phyloP scores from a whole-genome alignment of 1,284 basidiomycete species.

The Fomitopsis palustris region DNA sequence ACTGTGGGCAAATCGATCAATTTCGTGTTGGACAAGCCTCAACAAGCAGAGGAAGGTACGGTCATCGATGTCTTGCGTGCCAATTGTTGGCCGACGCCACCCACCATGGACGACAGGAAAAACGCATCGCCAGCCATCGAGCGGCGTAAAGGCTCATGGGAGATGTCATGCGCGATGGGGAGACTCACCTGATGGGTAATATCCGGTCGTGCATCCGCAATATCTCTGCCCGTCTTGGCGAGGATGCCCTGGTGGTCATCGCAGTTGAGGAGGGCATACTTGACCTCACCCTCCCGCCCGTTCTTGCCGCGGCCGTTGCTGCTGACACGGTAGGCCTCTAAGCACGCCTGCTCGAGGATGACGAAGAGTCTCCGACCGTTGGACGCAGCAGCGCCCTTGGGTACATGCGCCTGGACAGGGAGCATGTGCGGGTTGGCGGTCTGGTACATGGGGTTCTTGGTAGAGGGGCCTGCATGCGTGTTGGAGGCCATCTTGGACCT shows the following conservation, averaged over 20 bases:
- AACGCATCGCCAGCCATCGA: neutral
- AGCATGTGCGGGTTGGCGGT: conserved; percentile 75
- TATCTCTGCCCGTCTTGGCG: conserved; percentile 96
- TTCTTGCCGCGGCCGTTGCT: conserved; percentile 48
- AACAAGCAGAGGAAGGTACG: neutral
- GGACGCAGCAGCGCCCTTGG: conserved; percentile 44
- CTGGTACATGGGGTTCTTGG: conserved; percentile 32
- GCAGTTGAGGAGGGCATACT: conserved; percentile 97
- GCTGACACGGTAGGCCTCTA: conserved; percentile 92
- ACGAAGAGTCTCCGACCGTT: conserved; percentile 81
- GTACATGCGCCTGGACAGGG: conserved; percentile 76
- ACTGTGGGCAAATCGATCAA: conserved; percentile 44
- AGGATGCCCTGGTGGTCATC: conserved; percentile 99
- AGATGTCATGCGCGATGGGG: neutral
- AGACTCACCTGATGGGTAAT: conserved; percentile 92
- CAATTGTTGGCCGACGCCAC: neutral
- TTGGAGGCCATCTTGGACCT: neutral
- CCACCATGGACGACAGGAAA: neutral
- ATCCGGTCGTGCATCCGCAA: conserved; percentile 96
- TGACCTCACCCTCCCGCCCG: conserved; percentile 73
- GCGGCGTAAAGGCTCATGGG: neutral
- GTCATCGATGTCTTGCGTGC: neutral
- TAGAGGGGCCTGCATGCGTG: conserved; percentile 26
- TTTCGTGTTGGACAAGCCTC: neutral
- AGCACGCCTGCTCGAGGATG: conserved; percentile 89